Base-by-base conservation (phyloP, 2,329 filamentous ascomycete genomes). In the Phyllosticta citriasiana region DNA sequence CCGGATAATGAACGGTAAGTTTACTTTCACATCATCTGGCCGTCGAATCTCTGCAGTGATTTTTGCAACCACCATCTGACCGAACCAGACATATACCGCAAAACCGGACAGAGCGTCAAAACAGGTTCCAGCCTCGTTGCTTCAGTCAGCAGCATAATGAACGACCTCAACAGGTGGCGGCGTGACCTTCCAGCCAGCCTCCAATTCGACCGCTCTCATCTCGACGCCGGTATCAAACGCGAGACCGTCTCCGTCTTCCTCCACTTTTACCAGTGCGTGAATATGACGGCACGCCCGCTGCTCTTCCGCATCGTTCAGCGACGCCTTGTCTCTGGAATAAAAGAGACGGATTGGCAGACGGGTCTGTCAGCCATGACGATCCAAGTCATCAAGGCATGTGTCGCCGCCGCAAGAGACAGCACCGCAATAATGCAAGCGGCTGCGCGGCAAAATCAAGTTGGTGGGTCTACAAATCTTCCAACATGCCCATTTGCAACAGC, bases 251-350 rank as follows among this genome's bases (percentile, higher is more conserved):
- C 79, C 1, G 79, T 78, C 3, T 78, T 80, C 59, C 69, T 82
- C 24, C 81, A 84, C 64, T 83, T 82, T 64, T 82, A 82, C 63
- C 80, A 82, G 53, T 83, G 81, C 66, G 77, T 83, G 66, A 82
- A 82, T 65, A 83, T 84, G 80, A 81, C 80, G 0, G 79, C 77
- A 0, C 72, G 81, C 4, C 81, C 81, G 0, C 69, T 83, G 25
- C 72, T 84, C 0, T 82, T 82, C 63, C 77, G 82, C 63, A 76
- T 83, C 2, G 79, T 82, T 7, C 78, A 81, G 66, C 74, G 75
- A 53, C 75, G 79, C 3, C 70, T 82, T 0, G 71, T 75, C 55
- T 67, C 70, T 22, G 70, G 71, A 4, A 60, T 69, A 2, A 57
- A 60, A 27, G 54, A 60, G n/a, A 61, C 68, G 12, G 76, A 78